Evolutionary conservation across 257 asterid species (phyloP).

Genomic region (Rauvolfia tetraphylla): DNA sequence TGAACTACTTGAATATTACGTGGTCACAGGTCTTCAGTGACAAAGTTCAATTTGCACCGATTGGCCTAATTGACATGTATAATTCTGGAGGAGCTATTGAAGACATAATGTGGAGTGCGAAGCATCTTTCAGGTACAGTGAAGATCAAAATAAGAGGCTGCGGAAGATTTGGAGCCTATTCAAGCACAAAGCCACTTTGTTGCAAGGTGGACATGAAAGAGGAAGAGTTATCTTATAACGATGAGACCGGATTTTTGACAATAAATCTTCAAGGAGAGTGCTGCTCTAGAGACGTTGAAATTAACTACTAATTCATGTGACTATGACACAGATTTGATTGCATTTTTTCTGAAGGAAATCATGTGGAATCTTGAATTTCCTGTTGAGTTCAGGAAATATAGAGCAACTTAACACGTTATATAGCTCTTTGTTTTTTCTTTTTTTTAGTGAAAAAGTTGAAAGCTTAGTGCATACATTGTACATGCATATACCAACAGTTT

Average conservation of each 20-base stretch:
- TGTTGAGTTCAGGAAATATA: neutral
- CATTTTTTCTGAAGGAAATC: neutral
- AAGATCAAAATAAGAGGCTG: conserved; percentile 47
- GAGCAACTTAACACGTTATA: neutral
- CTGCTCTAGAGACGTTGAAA: conserved; percentile 35
- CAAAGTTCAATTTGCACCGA: conserved; percentile 34
- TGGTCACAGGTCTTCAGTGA: conserved; percentile 24
- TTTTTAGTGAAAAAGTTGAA: too few species aligned
- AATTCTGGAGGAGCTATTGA: conserved; percentile 52
- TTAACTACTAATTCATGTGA: conserved; percentile 19
- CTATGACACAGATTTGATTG: neutral
- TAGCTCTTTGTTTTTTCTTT: too few species aligned
- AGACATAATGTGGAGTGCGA: conserved; percentile 20
- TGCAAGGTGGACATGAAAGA: conserved; percentile 44
- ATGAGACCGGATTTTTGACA: conserved; percentile 47
- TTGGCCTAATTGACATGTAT: conserved; percentile 50
- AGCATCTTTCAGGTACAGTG: conserved; percentile 13
- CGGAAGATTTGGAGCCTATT: conserved; percentile 69
- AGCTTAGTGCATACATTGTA: too few species aligned
- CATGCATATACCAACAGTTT: too few species aligned
- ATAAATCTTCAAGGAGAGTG: conserved; percentile 41
- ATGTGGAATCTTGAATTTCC: neutral
- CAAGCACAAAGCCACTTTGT: conserved; percentile 45
- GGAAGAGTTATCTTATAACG: conserved; percentile 33
- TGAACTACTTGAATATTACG: neutral